Base-by-base conservation (phyloP, 495 filamentous ascomycete species). In the Parachaetomium inaequale region DNA sequence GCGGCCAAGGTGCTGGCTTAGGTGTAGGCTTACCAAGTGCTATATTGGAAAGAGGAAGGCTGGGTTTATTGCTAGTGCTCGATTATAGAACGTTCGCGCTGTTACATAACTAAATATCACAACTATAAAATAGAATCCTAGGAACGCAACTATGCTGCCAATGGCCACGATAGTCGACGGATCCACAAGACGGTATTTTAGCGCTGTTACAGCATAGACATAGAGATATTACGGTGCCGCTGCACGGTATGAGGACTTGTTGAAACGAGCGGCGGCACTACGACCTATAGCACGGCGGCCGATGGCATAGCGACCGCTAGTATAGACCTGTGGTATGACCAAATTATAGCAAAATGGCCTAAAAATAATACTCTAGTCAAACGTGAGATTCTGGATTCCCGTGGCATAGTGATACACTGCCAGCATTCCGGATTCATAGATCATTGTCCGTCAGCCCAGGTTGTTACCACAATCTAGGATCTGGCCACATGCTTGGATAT, bases 221-320 rank as follows among this genome's bases (percentile, higher is more conserved):
- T 50, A 50, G 47, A 50, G 47, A 50, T 50, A 50, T 50, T 50
- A 50, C 47, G 26, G 29, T 32, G 51, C 51, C 31, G 31, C 31
- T 36, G 19, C 14, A 11, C 12, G 31, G 51, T 5, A 36, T 38
- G 19, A 54, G 29, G 51, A 54, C 51, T 54, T 15, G 31, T 54
- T 52, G 49, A 38, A 53, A 54, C 51, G 19, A 5, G 51, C 51
- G 32, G 51, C 51, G 51, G 51, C n/a, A 54, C 51, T 25, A 38
- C 31, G 51, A 38, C 51, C 32, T 54, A 17, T 38, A 14, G 51
- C 31, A 54, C 51, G 31, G 51, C 29, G 32, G 51, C 51, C 17
- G 26, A 52, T 52, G 28, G 28, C 28, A 52, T 32, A 10, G 28
- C 49, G 49, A 52, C 49, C 26, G 49, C 49, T 50, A 10, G 28